phyloP scores from a whole-genome alignment of 2,329 filamentous ascomycete species.

The Penicillium digitatum region DNA sequence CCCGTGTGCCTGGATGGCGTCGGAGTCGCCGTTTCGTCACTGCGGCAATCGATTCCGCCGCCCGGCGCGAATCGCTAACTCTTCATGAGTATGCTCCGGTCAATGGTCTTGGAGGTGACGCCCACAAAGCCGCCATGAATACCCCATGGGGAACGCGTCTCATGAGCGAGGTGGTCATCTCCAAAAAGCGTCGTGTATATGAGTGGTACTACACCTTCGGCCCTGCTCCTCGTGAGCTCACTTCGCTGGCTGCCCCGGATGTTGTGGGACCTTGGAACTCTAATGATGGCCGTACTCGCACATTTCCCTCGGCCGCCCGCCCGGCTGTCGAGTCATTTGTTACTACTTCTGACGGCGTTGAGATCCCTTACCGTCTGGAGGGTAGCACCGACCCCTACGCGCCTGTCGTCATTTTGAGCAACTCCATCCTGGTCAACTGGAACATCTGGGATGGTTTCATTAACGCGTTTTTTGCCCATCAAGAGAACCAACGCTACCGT shows the following conservation, averaged over 20 bases:
- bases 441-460: slow-evolving; percentile 79
- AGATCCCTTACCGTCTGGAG: slow-evolving; percentile 70
- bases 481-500: slow-evolving; percentile 58
- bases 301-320: slow-evolving; percentile 43
- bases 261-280: slow-evolving; percentile 52
- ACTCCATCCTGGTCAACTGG: slow-evolving; percentile 73
- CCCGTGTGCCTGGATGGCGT: slow-evolving; percentile 74
- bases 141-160: slow-evolving; percentile 62
- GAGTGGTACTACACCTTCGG: slow-evolving; percentile 77
- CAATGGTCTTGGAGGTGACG: slow-evolving; percentile 64
- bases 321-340: slow-evolving; percentile 64
- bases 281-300: slow-evolving; percentile 54
- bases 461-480: slow-evolving; percentile 52
- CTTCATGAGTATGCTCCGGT: slow-evolving; percentile 68
- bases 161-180: slow-evolving; percentile 55
- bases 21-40: slow-evolving; percentile 68
- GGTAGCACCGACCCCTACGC: slow-evolving; percentile 64
- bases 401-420: slow-evolving; percentile 70
- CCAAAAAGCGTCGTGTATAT: slow-evolving; percentile 59
- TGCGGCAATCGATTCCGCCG: slow-evolving; percentile 57
- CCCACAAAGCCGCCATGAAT: slow-evolving; percentile 59
- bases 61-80: slow-evolving; percentile 57
- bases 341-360: slow-evolving; percentile 63
- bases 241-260: slow-evolving; percentile 50
- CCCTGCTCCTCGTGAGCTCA: slow-evolving; percentile 65